These are phyloP conservation scores for Dryas alaskensis DNA, from an alignment of 306 rosid genomes.

Conservation along the genomic window DNA sequence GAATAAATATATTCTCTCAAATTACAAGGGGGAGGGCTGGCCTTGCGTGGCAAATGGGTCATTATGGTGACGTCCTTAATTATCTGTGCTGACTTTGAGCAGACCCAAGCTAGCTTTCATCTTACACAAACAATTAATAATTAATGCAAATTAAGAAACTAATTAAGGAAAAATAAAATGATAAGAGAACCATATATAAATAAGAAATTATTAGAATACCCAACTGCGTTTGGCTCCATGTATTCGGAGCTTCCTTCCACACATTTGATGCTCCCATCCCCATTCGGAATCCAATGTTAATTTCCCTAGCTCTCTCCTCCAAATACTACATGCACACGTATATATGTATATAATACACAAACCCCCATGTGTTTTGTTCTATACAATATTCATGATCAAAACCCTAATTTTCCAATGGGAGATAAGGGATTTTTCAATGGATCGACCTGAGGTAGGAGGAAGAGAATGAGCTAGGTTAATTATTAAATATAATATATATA, in stretches of 20 bases:
- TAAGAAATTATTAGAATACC: conserved; percentile 11
- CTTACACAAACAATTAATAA: conserved; percentile 23
- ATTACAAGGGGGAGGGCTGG: no score
- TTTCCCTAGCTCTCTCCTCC: conserved; percentile 13
- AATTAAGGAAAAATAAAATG: not conserved
- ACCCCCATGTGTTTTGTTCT: conserved; percentile 30
- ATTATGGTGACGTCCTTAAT: conserved; percentile 24
- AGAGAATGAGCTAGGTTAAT: conserved; percentile 3
- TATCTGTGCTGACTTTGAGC: conserved; percentile 39
- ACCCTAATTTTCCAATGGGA: conserved; percentile 9
- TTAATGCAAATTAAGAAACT: not conserved
- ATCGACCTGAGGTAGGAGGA: not conserved
- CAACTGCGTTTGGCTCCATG: conserved; percentile 61
- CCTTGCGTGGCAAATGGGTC: not conserved
- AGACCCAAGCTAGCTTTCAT: conserved; percentile 12
- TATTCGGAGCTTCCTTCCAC: conserved; percentile 45
- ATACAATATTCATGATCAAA: not conserved
- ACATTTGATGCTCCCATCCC: conserved; percentile 45
- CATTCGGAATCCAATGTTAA: conserved; percentile 51
- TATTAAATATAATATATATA: no score
- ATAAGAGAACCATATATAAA: not conserved
- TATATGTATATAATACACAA: conserved; percentile 17
- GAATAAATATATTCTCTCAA: no score
- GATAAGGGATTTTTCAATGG: not conserved
- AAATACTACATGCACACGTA: conserved; percentile 32